Evolutionary conservation across 352 stramenopile species (phyloP).

Genomic region (Pilasporangium apinafurcum): DNA sequence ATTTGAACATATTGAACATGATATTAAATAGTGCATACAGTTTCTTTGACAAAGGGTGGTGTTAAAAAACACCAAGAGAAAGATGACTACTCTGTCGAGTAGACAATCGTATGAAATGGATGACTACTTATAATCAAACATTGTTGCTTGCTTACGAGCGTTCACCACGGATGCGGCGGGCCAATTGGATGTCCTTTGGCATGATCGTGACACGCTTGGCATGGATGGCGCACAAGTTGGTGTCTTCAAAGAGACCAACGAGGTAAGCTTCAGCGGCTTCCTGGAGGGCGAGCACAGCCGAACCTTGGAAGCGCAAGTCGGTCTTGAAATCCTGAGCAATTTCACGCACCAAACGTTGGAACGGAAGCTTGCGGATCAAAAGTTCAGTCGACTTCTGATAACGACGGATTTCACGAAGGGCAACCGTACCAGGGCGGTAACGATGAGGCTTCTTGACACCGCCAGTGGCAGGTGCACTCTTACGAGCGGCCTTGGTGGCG

Average conservation of each 20-base stretch:
- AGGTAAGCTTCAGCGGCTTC: slow-evolving; percentile 87
- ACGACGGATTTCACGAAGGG: slow-evolving; percentile 95
- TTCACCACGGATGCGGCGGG: slow-evolving; percentile 88
- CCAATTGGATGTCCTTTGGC: slow-evolving; percentile 94
- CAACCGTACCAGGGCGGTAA: slow-evolving; percentile 82
- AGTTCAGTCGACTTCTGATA: slow-evolving; percentile 97
- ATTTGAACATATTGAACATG: too few relatives aligned
- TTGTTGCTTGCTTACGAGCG: slow-evolving; percentile 66
- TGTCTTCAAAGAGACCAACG: slow-evolving; percentile 85
- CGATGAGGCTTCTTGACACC: slow-evolving; percentile 92
- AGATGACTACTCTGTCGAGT: too few relatives aligned
- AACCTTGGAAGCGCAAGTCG: slow-evolving; percentile 87
- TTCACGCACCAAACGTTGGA: slow-evolving; percentile 94
- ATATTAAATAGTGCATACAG: too few relatives aligned
- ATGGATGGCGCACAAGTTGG: slow-evolving; percentile 93
- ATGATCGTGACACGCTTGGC: slow-evolving; percentile 93
- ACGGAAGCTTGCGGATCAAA: slow-evolving; percentile 94
- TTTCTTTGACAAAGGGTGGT: slow-evolving; percentile 62
- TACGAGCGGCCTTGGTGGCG: slow-evolving; percentile 90
- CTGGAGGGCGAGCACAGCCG: slow-evolving; percentile 80
- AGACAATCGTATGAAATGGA: too few relatives aligned
- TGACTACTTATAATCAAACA: too few relatives aligned
- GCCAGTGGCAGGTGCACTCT: slow-evolving; percentile 87
- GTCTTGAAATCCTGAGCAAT: slow-evolving; percentile 85
- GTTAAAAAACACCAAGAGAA: slow-evolving; percentile 79